A percentile compares a stretch with the other conserved stretches of the same genome.
Conservation (phyloP, 805 yeast genomes). For the Ogataea chonburiensis region DNA sequence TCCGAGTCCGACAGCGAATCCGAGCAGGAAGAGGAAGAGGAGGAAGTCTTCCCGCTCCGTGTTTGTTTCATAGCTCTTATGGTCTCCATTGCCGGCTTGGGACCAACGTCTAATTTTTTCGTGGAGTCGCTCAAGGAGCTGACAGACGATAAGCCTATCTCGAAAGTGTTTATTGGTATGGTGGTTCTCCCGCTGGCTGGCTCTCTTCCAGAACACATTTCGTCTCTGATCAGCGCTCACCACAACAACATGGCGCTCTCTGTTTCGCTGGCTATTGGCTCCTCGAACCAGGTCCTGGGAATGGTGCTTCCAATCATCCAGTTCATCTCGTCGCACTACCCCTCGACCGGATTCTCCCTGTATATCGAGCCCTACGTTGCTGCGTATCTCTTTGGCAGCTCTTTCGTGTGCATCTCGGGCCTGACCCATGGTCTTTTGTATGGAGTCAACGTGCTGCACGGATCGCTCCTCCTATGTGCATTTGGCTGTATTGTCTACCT, state of each 20-base stretch:
- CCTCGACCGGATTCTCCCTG: constrained; percentile 17
- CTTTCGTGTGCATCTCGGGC: constrained; percentile 11
- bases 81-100: constrained; percentile 16
- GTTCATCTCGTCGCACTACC: constrained; percentile 19
- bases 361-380: constrained; percentile 20
- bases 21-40: constrained; percentile 8
- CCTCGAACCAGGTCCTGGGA: constrained; percentile 19
- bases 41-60: constrained; percentile 14
- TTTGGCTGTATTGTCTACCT: constrained; percentile 17
- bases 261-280: constrained; percentile 17
- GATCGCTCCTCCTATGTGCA: constrained; percentile 11
- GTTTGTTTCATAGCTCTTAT: constrained; percentile 16
- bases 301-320: constrained; percentile 21
- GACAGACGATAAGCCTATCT: constrained; percentile 18
- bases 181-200: constrained; percentile 19
- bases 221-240: constrained; percentile 19
- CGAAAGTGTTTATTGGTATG: constrained; percentile 20
- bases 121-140: constrained; percentile 17
- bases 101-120: constrained; percentile 18
- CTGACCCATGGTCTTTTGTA: constrained; percentile 15
- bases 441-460: constrained; percentile 16
- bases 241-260: constrained; percentile 19
- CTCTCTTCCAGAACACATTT: constrained; percentile 18
- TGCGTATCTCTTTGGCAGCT: constrained; percentile 15
- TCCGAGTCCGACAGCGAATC: constrained; percentile 12